Percentiles rank a stretch among this genome's conserved stretches.
Conservation (phyloP, 768 basidiomycete genomes). For the Pisolithus albus region DNA sequence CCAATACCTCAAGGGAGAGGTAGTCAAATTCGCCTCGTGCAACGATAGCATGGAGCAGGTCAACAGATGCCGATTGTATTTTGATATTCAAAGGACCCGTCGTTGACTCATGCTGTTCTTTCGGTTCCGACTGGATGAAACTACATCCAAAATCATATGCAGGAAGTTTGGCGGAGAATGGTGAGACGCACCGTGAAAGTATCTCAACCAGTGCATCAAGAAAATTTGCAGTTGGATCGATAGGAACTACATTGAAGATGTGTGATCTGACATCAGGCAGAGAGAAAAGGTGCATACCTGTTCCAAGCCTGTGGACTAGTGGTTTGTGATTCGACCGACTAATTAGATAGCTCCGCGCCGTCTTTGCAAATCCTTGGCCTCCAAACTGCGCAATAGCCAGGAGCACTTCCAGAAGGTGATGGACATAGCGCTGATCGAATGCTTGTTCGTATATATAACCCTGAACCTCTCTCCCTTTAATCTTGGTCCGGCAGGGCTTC, state of each 20-base stretch:
- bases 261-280: conserved; percentile 1
- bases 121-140: conserved; percentile 75
- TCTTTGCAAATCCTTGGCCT: conserved; percentile 79
- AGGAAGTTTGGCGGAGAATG: not conserved
- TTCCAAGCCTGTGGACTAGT: conserved; percentile 54
- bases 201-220: conserved; percentile 71
- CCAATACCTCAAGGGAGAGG: conserved; percentile 53
- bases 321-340: conserved; percentile 59
- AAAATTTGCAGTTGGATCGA: conserved; percentile 56
- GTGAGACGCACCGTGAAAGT: conserved; percentile 57
- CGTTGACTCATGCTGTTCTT: conserved; percentile 32
- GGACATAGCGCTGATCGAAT: conserved; percentile 69
- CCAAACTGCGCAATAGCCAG: conserved; percentile 79
- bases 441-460: conserved; percentile 63
- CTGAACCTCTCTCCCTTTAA: conserved; percentile 61
- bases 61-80: conserved; percentile 71
- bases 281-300: conserved; percentile 36
- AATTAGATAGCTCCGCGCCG: conserved; percentile 57
- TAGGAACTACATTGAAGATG: conserved; percentile 20
- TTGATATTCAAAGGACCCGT: conserved; percentile 58
- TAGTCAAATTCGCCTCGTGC: conserved; percentile 74
- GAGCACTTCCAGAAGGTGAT: conserved; percentile 71
- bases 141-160: conserved; percentile 32
- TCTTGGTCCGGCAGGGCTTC: conserved; percentile 39
- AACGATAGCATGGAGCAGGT: conserved; percentile 76